Base-by-base conservation (phyloP, 306 rosid genomes). In the Citrullus colocynthis region DNA sequence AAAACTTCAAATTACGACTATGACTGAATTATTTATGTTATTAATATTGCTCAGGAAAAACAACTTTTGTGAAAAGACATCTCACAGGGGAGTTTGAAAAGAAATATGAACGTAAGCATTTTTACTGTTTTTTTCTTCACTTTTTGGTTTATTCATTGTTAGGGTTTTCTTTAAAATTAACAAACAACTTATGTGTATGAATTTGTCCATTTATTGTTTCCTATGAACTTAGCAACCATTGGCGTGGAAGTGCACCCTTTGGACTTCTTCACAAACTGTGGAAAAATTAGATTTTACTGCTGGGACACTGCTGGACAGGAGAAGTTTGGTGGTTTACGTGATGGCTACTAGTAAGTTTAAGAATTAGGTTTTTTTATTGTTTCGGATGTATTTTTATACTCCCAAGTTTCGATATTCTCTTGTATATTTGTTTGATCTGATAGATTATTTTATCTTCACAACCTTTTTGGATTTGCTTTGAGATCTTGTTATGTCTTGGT, bases 261-360 rank as follows among this genome's bases (percentile, higher is more conserved):
- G 79, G 96, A 91, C 77, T 91, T 91, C 79, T 81, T 85, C 83
- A 89, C 93, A 7, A 91, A 91, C 34, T 82, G 88, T 65, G 96
- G 96, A 37, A 87, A 82, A 76, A 87, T 91, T 55, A 87, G 93
- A 37, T 91, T 91, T 86, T 82, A 89, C 82, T 91, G 96, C 81
- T 91, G 96, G 96, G 96, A 91, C 82, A 91, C 96, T 82, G 93
- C 93, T 63, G 96, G 96, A 18, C 93, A 91, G 78, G 96, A 91
- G 89, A 89, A 89, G 52, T 91, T 91, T 36, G 96, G 96, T 71
- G 91, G 93, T 59, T 91, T 91, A n/a, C 77, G 96, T 34, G 96
- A 91, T 82, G 93, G 93, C 41, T 91, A 91, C 84, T 91, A 91
- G 96, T 91, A 85, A 86, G 96, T 86, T 42, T 49, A 60, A 28